Evolutionary conservation across 768 basidiomycete genomes (phyloP).

Genomic region (Pleurotus tuoliensis): DNA sequence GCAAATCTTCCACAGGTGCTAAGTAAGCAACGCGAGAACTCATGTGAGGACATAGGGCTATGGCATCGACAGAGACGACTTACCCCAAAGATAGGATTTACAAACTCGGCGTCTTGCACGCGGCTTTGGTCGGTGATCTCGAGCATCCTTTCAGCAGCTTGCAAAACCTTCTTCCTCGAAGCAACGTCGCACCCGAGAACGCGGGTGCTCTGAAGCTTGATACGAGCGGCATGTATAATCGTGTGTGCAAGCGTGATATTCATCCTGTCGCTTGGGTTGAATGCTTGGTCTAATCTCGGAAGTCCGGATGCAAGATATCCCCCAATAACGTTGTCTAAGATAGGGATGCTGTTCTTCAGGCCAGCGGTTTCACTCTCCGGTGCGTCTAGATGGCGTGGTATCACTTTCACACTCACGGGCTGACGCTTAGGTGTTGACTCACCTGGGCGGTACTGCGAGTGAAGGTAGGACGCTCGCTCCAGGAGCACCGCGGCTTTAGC

Average conservation of each 20-base stretch:
- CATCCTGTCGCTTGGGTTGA: background rate
- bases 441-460: conserved; percentile 13
- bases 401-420: background rate
- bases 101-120: background rate
- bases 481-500: conserved; percentile 31
- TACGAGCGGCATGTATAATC: background rate
- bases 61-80: background rate
- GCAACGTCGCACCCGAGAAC: background rate
- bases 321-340: background rate
- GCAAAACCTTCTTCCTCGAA: background rate
- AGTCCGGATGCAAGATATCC: background rate
- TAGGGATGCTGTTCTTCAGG: background rate
- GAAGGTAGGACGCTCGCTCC: conserved; percentile 21
- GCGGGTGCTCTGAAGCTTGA: background rate
- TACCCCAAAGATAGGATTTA: conserved; percentile 3
- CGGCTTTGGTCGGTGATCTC: background rate
- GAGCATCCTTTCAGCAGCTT: background rate
- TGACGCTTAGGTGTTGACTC: background rate
- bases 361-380: background rate
- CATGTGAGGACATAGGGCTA: background rate
- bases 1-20: background rate
- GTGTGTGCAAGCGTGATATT: background rate
- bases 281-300: background rate
- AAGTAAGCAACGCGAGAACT: too few relatives aligned
- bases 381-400: background rate